These are phyloP conservation scores for Phytophthora aleatoria DNA, from an alignment of 352 stramenopile species.

Conservation along the genomic window DNA sequence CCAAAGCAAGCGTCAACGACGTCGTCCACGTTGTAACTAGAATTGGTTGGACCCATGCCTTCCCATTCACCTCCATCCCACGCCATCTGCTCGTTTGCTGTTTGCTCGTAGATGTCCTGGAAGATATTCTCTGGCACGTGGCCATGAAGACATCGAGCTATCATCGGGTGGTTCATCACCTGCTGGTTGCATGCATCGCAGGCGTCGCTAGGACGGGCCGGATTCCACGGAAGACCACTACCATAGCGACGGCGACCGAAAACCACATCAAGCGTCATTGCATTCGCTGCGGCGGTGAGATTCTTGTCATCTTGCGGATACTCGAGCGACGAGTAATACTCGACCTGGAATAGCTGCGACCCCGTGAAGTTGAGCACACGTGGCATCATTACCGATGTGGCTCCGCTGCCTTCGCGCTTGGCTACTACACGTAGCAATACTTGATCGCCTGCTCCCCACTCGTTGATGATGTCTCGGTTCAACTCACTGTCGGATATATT, in stretches of 20 bases:
- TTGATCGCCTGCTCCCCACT: conserved; percentile 40
- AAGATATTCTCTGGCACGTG: conserved; percentile 34
- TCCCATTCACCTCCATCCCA: conserved; percentile 26
- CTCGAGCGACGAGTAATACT: conserved; percentile 41
- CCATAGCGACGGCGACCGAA: conserved; percentile 45
- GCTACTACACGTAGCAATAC: conserved; percentile 46
- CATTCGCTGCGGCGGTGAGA: conserved; percentile 7
- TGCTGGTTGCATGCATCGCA: conserved; percentile 25
- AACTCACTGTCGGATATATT: conserved; percentile 22
- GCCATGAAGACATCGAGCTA: conserved; percentile 34
- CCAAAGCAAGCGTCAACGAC: conserved; percentile 28
- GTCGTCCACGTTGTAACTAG: conserved; percentile 12
- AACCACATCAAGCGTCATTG: conserved; percentile 30
- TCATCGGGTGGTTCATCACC: conserved; percentile 20
- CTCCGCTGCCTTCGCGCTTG: conserved; percentile 22
- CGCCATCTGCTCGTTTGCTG: conserved; percentile 12
- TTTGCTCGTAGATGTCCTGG: conserved; percentile 17
- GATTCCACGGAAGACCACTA: conserved; percentile 38
- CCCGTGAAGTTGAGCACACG: conserved; percentile 49
- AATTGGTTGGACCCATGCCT: neutral
- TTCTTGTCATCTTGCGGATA: conserved; percentile 16
- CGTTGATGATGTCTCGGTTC: conserved; percentile 35
- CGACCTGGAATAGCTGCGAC: conserved; percentile 47
- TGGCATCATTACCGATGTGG: conserved; percentile 38
- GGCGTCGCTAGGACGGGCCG: conserved; percentile 21